These are phyloP conservation scores for Trichoderma asperellum DNA, from an alignment of 2,329 filamentous ascomycete species.

Conservation along the genomic window DNA sequence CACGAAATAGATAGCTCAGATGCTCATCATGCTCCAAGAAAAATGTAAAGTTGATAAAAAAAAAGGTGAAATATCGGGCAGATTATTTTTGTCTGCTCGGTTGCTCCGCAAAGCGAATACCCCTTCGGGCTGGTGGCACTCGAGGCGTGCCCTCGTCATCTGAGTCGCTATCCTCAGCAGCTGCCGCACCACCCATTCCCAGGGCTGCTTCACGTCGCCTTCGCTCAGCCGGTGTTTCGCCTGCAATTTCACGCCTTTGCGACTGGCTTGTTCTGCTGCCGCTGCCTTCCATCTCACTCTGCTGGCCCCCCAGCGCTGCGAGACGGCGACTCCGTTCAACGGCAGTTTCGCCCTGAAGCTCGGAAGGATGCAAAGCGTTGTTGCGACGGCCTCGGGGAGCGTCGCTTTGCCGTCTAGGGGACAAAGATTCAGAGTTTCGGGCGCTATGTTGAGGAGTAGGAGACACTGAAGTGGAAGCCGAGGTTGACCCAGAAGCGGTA, in stretches of 20 bases:
- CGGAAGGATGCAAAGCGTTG: conserved; percentile 29
- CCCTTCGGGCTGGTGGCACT: conserved; percentile 56
- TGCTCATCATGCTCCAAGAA: background rate
- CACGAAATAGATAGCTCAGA: background rate
- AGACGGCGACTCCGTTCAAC: conserved; percentile 70
- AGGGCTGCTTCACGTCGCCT: conserved; percentile 74
- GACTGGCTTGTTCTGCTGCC: background rate
- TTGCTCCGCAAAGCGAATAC: conserved; percentile 64
- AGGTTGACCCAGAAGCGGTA: conserved; percentile 32
- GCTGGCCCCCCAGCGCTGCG: conserved; percentile 52
- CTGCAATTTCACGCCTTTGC: conserved; percentile 37
- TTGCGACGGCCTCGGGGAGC: conserved; percentile 25
- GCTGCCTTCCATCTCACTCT: conserved; percentile 44
- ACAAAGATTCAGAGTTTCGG: conserved; percentile 31
- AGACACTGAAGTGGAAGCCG: conserved; percentile 19
- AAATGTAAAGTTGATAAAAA: background rate
- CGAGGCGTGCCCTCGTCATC: conserved; percentile 60
- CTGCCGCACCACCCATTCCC: conserved; percentile 55
- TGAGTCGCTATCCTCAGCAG: conserved; percentile 55
- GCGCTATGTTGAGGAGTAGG: conserved; percentile 10
- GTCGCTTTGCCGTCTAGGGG: conserved; percentile 30
- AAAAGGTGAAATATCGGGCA: background rate
- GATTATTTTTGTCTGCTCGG: conserved; percentile 22
- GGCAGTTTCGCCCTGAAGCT: conserved; percentile 62
- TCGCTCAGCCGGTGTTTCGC: conserved; percentile 75